Percentiles rank a stretch among this genome's conserved stretches.
These are phyloP conservation scores for Epithemia pelagica DNA, from an alignment of 108 stramenopile genomes.

Conservation along the genomic window DNA sequence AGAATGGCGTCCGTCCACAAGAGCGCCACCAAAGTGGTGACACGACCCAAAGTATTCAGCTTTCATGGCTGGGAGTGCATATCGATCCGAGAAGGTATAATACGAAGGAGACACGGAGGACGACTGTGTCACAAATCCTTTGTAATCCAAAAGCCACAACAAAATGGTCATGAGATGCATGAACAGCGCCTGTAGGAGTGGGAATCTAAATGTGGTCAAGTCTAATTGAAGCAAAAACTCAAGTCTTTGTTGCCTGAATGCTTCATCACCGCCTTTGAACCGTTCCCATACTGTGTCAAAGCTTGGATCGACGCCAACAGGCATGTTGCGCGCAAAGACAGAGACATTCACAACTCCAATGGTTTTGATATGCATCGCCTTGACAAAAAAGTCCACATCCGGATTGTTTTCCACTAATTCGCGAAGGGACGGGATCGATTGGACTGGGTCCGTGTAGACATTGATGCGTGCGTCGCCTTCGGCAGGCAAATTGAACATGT, in stretches of 20 bases:
- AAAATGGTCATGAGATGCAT: not conserved
- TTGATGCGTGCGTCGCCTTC: slow-evolving; percentile 13
- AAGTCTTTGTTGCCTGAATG: not conserved
- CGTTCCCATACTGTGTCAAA: slow-evolving; percentile 32
- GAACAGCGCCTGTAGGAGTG: not conserved
- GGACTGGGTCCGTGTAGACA: slow-evolving; percentile 45
- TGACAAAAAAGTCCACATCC: slow-evolving; percentile 54
- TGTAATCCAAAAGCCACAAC: not conserved
- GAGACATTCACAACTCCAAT: slow-evolving; percentile 17
- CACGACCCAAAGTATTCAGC: not conserved
- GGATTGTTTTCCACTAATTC: slow-evolving; percentile 41
- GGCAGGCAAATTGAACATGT: slow-evolving; percentile 29
- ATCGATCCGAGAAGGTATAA: not conserved
- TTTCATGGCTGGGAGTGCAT: not conserved
- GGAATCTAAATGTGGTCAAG: not conserved
- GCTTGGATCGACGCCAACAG: slow-evolving; percentile 45
- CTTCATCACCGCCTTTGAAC: not conserved
- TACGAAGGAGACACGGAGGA: not conserved
- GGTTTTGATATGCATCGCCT: slow-evolving; percentile 17
- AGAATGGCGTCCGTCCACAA: not conserved
- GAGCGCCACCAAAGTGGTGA: not conserved
- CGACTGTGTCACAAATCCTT: not conserved
- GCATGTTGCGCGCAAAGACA: slow-evolving; percentile 53
- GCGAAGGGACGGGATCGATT: slow-evolving; percentile 39
- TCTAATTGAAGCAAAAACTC: not conserved